Evolutionary conservation across 23 red algal genomes (phyloP).

Genomic region (Gracilaria domingensis): DNA sequence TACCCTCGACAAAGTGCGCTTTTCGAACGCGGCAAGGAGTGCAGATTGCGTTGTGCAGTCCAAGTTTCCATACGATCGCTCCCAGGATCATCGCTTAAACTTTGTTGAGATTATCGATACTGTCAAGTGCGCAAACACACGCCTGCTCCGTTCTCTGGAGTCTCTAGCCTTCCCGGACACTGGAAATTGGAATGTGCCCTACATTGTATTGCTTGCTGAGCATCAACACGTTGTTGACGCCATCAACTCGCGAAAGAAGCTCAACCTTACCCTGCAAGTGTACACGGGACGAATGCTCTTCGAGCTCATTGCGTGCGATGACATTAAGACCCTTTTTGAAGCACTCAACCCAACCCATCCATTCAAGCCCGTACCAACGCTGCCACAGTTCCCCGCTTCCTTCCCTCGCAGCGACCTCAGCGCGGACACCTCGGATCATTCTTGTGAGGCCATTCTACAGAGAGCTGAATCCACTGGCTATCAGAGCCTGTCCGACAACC

Average conservation of each 20-base stretch:
- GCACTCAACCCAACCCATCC: slow-evolving; percentile 24
- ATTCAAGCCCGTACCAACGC: slow-evolving; percentile 24
- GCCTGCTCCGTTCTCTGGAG: slow-evolving; percentile 28
- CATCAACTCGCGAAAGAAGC: slow-evolving; percentile 4
- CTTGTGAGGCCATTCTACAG: slow-evolving; percentile 36
- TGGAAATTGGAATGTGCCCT: slow-evolving; percentile 34
- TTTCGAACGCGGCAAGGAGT: neutral
- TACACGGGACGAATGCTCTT: slow-evolving; percentile 59
- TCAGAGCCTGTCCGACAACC: slow-evolving; percentile 2
- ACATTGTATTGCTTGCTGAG: slow-evolving; percentile 58
- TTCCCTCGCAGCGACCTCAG: slow-evolving; percentile 34
- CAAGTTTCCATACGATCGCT: neutral
- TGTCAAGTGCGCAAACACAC: neutral
- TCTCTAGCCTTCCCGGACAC: slow-evolving; percentile 22
- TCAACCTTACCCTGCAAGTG: slow-evolving; percentile 34
- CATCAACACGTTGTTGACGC: neutral
- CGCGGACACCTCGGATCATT: neutral
- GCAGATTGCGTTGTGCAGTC: neutral
- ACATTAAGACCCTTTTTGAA: slow-evolving; percentile 48
- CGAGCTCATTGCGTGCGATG: slow-evolving; percentile 63
- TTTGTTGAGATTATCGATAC: slow-evolving; percentile 18
- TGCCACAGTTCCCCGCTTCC: neutral
- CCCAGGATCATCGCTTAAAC: slow-evolving; percentile 22
- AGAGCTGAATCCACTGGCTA: slow-evolving; percentile 67
- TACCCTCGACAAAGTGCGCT: neutral